phyloP scores from a whole-genome alignment of 169 alveolate species.

The Fabrea salina region DNA sequence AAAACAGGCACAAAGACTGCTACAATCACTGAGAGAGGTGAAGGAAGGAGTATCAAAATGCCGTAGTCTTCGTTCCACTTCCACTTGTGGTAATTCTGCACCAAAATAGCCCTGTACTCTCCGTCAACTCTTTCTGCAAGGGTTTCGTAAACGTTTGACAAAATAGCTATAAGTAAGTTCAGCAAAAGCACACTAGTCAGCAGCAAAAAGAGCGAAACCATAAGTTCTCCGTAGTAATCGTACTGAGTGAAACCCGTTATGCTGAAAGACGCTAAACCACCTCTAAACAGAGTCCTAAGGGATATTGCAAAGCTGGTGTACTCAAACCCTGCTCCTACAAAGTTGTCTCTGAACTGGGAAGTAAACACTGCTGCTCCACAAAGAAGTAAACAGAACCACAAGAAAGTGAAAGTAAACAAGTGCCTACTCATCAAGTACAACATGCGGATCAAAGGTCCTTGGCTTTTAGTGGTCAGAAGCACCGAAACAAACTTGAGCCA shows the following conservation, averaged over 20 bases:
- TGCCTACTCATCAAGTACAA: constrained; percentile 40
- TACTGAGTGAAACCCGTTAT: not conserved
- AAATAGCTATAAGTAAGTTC: constrained; percentile 48
- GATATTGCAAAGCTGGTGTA: not conserved
- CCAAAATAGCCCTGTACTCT: constrained; percentile 51
- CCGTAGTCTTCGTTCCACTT: constrained; percentile 58
- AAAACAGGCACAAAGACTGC: not conserved
- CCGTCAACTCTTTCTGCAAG: constrained; percentile 46
- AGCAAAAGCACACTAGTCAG: constrained; percentile 47
- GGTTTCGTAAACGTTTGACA: constrained; percentile 51
- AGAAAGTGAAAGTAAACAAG: constrained; percentile 38
- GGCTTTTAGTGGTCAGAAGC: constrained; percentile 41
- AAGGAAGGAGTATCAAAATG: constrained; percentile 47
- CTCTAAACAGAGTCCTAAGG: not conserved
- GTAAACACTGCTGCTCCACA: not conserved
- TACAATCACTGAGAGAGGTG: constrained; percentile 37
- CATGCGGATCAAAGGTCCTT: constrained; percentile 53
- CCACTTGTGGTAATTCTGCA: constrained; percentile 45
- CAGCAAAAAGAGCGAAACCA: constrained; percentile 38
- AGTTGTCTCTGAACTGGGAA: not conserved
- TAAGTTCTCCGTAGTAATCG: not conserved
- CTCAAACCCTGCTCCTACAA: not conserved
- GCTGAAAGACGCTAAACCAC: not conserved
- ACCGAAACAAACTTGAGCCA: constrained; percentile 36
- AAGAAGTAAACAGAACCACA: constrained; percentile 29